A percentile compares a stretch with the other conserved stretches of the same genome.
phyloP scores from a whole-genome alignment of 805 yeast genomes.

The Scheffersomyces lignosus region DNA sequence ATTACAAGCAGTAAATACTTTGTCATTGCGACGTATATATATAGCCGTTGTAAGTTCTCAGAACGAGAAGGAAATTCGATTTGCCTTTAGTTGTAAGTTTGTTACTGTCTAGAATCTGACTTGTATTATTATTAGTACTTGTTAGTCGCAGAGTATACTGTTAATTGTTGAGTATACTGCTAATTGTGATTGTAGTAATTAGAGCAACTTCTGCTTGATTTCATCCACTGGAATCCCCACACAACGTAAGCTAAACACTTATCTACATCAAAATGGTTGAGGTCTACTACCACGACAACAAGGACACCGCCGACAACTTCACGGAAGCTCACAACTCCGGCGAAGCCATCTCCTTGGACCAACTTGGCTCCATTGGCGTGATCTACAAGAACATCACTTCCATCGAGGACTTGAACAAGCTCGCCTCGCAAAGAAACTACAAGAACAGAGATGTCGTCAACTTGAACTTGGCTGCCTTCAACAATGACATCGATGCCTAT shows the following conservation, averaged over 20 bases:
- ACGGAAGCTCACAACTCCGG: slow-evolving; percentile 78
- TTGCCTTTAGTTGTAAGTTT: too few species aligned
- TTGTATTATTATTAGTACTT: too few species aligned
- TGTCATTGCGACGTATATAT: too few species aligned
- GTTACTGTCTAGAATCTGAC: too few species aligned
- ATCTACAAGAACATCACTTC: slow-evolving; percentile 53
- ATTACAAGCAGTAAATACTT: too few species aligned
- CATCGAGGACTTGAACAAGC: slow-evolving; percentile 55
- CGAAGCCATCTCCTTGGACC: slow-evolving; percentile 45
- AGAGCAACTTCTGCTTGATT: too few species aligned
- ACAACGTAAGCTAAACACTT: too few species aligned
- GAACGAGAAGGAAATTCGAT: too few species aligned
- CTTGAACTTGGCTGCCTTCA: slow-evolving; percentile 60
- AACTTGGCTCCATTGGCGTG: slow-evolving; percentile 65
- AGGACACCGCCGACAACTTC: slow-evolving; percentile 53
- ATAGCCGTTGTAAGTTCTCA: too few species aligned
- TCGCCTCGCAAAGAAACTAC: slow-evolving; percentile 73
- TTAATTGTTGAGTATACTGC: too few species aligned
- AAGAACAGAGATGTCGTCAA: slow-evolving; percentile 75
- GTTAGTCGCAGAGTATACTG: too few species aligned
- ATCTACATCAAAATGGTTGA: slow-evolving; percentile 32
- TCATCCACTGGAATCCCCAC: too few species aligned
- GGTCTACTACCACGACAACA: slow-evolving; percentile 66
- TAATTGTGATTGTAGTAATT: slow-evolving; percentile 1
- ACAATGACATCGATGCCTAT: slow-evolving; percentile 55